These are phyloP conservation scores for Pseudocercospora musae DNA, from an alignment of 2,329 filamentous ascomycete genomes.

Conservation along the genomic window DNA sequence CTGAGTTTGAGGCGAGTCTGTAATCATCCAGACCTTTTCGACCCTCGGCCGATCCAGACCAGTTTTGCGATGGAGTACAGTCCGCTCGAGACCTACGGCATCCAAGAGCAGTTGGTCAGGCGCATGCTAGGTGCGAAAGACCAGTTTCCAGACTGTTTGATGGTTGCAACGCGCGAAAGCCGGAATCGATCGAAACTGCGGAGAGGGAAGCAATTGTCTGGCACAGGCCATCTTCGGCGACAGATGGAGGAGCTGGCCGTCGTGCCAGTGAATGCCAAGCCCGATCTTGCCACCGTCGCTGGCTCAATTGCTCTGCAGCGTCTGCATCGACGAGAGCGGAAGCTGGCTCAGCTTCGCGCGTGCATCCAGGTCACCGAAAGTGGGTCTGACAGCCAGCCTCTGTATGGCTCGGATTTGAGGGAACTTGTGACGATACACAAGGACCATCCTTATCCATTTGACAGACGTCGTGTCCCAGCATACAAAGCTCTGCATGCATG, in stretches of 20 bases:
- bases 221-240: constrained; percentile 19
- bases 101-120: constrained; percentile 68
- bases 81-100: constrained; percentile 68
- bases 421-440: constrained; percentile 29
- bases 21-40: constrained; percentile 95
- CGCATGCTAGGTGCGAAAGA: constrained; percentile 40
- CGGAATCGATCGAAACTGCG: constrained; percentile 17
- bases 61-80: constrained; percentile 83
- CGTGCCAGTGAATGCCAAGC: constrained; percentile 12
- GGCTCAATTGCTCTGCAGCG: constrained; percentile 29
- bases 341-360: constrained; percentile 29
- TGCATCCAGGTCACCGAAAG: constrained; percentile 28
- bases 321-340: constrained; percentile 23
- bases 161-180: constrained; percentile 23
- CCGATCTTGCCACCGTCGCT: constrained; percentile 27
- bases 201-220: constrained; percentile 25
- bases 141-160: constrained; percentile 16
- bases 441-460: constrained; percentile 19
- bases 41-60: constrained; percentile 93
- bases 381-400: constrained; percentile 18
- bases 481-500: constrained; percentile 20
- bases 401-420: constrained; percentile 33
- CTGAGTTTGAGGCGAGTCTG: constrained; percentile 98
- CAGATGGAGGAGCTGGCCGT: constrained; percentile 24
- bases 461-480: constrained; percentile 12